phyloP scores from a whole-genome alignment of 1,284 basidiomycete genomes.

The Leccinum solheimii region DNA sequence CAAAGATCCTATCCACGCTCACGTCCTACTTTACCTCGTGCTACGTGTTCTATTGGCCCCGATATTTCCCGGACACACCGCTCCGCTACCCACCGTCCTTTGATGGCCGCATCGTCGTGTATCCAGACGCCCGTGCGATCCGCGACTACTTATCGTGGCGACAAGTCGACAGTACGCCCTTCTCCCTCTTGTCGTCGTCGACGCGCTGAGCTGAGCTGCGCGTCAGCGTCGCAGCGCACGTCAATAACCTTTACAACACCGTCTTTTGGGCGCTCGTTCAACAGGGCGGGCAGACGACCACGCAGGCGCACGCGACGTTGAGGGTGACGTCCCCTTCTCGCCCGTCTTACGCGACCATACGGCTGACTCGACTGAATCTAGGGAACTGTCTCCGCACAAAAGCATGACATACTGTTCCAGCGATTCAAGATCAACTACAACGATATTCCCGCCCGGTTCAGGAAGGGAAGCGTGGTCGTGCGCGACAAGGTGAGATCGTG shows the following conservation, averaged over 20 bases:
- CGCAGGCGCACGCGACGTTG: constrained; percentile 81
- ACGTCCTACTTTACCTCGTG: constrained; percentile 92
- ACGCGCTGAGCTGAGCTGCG: constrained; percentile 23
- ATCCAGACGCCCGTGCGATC: constrained; percentile 73
- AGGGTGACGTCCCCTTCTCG: constrained; percentile 39
- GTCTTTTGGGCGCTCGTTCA: constrained; percentile 93
- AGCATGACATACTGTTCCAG: constrained; percentile 88
- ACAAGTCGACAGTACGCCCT: constrained; percentile 84
- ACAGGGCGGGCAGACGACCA: constrained; percentile 71
- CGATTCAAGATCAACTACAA: constrained; percentile 91
- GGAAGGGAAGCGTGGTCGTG: constrained; percentile 86
- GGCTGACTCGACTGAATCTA: constrained; percentile 34
- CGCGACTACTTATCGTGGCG: constrained; percentile 96
- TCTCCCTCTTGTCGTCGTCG: neutral
- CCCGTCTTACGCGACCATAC: neutral
- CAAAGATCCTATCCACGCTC: constrained; percentile 89
- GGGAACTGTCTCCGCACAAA: constrained; percentile 87
- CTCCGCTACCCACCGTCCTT: constrained; percentile 88
- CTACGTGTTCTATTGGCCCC: constrained; percentile 86
- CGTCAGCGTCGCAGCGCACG: constrained; percentile 69
- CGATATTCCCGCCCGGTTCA: constrained; percentile 66
- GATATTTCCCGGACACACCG: constrained; percentile 72
- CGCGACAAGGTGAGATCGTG: constrained; percentile 45
- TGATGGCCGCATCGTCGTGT: constrained; percentile 87
- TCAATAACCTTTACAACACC: constrained; percentile 98